Evolutionary conservation across 2,329 filamentous ascomycete genomes (phyloP).

Genomic region (Xylaria multiplex): DNA sequence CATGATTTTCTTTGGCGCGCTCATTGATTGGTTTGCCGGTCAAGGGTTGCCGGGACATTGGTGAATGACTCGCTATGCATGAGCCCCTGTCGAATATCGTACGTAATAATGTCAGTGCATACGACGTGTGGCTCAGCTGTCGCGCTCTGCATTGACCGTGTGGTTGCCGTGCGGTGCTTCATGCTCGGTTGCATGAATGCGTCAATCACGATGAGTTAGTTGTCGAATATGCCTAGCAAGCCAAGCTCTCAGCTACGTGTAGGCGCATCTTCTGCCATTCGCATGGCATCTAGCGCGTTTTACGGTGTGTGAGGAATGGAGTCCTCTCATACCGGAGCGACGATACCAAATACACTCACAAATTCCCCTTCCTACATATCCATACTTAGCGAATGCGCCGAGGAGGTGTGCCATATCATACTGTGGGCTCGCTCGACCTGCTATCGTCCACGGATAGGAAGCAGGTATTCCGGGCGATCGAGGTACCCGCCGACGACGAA

Average conservation of each 20-base stretch:
- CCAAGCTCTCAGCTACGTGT: conserved; percentile 23
- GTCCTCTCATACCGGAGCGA: conserved; percentile 13
- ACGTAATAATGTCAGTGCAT: conserved; percentile 39
- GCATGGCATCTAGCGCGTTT: conserved; percentile 11
- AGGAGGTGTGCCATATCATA: not conserved
- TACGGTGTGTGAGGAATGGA: not conserved
- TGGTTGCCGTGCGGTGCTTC: conserved; percentile 14
- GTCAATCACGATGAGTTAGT: conserved; percentile 22
- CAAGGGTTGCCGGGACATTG: conserved; percentile 36
- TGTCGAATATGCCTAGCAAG: conserved; percentile 21
- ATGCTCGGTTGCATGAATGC: conserved; percentile 25
- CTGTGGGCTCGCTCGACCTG: conserved; percentile 6
- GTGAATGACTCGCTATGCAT: conserved; percentile 41
- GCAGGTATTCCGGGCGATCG: conserved; percentile 6
- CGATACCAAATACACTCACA: conserved; percentile 10
- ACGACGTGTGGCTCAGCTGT: conserved; percentile 35
- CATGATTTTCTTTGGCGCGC: conserved; percentile 18
- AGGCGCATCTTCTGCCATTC: conserved; percentile 15
- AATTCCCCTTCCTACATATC: not conserved
- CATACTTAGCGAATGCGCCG: not conserved
- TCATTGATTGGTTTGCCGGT: conserved; percentile 35
- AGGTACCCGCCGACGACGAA: conserved; percentile 21
- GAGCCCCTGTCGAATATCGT: conserved; percentile 36
- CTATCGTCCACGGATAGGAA: conserved; percentile 8
- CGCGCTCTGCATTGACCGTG: conserved; percentile 28